Conservation (phyloP, 2,329 filamentous ascomycete genomes). For the Emericellopsis cladophorae region DNA sequence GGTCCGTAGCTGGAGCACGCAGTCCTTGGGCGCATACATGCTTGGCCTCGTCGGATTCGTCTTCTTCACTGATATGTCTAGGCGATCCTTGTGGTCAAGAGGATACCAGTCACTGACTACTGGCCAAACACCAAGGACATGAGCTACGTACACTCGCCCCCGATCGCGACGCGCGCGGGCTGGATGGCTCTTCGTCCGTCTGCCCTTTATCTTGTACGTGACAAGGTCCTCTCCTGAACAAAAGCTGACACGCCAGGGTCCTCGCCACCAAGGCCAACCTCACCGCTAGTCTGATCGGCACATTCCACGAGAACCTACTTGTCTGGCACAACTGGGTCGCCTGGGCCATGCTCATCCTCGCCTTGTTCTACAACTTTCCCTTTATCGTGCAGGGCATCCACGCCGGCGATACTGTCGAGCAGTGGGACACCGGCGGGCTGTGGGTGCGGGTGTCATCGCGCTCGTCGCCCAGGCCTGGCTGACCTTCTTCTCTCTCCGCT, state of each 20-base stretch:
- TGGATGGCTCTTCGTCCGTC: conserved; percentile 38
- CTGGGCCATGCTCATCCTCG: conserved; percentile 43
- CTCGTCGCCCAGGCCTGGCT: conserved; percentile 40
- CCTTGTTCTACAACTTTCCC: conserved; percentile 45
- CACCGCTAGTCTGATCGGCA: conserved; percentile 38
- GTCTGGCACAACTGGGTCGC: conserved; percentile 41
- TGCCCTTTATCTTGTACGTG: conserved; percentile 34
- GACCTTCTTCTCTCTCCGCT: conserved; percentile 38
- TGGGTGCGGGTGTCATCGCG: conserved; percentile 43
- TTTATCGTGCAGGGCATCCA: conserved; percentile 40
- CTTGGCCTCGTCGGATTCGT: conserved; percentile 24
- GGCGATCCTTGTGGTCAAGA: conserved; percentile 6
- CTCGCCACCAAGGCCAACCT: conserved; percentile 42
- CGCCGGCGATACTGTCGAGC: conserved; percentile 30
- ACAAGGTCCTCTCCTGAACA: conserved; percentile 1
- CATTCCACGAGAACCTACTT: conserved; percentile 44
- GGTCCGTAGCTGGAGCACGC: conserved; percentile 22
- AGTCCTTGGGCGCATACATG: conserved; percentile 28
- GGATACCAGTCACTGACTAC: conserved; percentile 18
- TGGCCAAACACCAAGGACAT: conserved; percentile 29
- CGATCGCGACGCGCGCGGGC: conserved; percentile 36
- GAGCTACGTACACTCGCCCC: conserved; percentile 35
- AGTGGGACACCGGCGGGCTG: conserved; percentile 28
- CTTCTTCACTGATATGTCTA: conserved; percentile 30
- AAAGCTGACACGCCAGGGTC: conserved; percentile 8